Evolutionary conservation across 1,284 basidiomycete species (phyloP), one percentile per base, ranked within the genome.

Genomic region (Trametes sp.): DNA sequence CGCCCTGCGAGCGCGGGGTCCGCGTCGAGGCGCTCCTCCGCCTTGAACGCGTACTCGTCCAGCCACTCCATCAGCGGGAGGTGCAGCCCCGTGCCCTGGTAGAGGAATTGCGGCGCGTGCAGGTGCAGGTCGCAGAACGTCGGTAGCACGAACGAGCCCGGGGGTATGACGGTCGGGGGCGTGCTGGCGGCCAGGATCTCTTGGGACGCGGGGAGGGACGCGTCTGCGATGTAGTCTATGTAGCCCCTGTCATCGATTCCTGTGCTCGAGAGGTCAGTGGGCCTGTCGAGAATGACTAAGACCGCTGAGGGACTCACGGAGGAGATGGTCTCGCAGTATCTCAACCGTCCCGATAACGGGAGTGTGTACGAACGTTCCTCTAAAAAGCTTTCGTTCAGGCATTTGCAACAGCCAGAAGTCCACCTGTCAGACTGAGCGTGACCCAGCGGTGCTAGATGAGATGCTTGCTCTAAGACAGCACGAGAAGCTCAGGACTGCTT

Each of bases 51-150:
- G 68, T 93, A 93, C 48, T 83, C 81, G 61, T 92, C 81, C 5
- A 94, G 80, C 94, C 94, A 95, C 70, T 92, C 76, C 87, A 95
- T 90, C 38, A 96, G 77, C 0, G 93, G 91, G 4, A 93, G 82
- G 72, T 95, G 90, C 7, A 95, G 81, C 0, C 93, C 93, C 6
- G 87, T 93, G 2, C 94, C 94, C 64, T 93, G 89, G 65, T 94
- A 95, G 41, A 94, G 81, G 72, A 91, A 94, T 72, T 95, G 94
- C 1, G 93, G 92, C 0, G 93, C 92, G 73, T 96, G 94, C 0
- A 95, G 81, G 72, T 95, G 93, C 10, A 93, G 79, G 74, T 95
- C 94, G 66, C 84, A 85, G 74, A 94, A 96, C 0, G 87, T 86
- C 0, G 93, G 93, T 6, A 92, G 68, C 38, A 95, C 64, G 75